Evolutionary conservation across 2,329 filamentous ascomycete genomes (phyloP), one percentile per base, ranked within the genome.

Genomic region (Thielaviopsis euricoi): DNA sequence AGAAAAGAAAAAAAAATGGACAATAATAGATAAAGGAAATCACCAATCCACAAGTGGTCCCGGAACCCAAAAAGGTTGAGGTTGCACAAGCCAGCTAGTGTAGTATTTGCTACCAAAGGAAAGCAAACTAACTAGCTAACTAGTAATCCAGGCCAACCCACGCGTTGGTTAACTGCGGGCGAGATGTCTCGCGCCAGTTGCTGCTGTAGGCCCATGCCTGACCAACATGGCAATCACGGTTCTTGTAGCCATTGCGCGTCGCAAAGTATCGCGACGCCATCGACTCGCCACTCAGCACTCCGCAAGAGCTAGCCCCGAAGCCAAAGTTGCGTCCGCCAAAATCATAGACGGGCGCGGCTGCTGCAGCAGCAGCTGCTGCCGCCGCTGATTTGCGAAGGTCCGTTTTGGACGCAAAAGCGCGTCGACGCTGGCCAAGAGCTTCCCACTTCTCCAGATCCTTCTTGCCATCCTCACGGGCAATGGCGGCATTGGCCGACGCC

Each of bases 391-490:
- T 37, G 6, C 49, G 58, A 3, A 51, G 19, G 17, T 43, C 46
- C 19, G 53, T 9, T 49, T 58, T 58, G 17, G 57, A 58, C 22
- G 53, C 58, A 52, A 58, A 80, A 60, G 81, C 87, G 61, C 89
- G 83, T 58, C 91, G 81, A 65, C 86, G 85, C 68, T 95, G 86
- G 62, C 91, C 91, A 53, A 97, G 76, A 13, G 83, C 87, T 23
- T 86, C 82, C 91, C 91, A 97, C 69, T 95, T 95, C 71, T 96
- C 91, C 56, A 87, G 62, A 49, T 67, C 67, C 62, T 65, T 73
- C n/a, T 60, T 60, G n/a, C 29, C 23, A 1, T 25, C 40, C 15
- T 51, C 33, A 15, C 22, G 6, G n/a, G 43, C 5, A 9, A 43
- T 43, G 19, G 52, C 23, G 4, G 29, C 53, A 25, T 54, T 60